Evolutionary conservation across 805 yeast species (phyloP), one percentile per base, ranked within the genome.

Genomic region (Teunomyces gatunensis): DNA sequence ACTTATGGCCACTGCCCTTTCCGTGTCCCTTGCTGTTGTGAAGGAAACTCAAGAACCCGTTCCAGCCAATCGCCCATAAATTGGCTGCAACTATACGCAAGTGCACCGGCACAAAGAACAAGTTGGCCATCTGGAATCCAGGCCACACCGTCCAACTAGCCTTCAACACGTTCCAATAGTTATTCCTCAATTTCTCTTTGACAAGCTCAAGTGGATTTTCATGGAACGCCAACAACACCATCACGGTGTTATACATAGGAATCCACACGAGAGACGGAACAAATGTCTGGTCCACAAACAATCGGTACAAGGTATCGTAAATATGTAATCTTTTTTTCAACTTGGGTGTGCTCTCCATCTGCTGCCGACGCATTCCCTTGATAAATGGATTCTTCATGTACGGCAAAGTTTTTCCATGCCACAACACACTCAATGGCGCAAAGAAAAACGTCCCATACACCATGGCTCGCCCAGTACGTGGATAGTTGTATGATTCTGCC

Each of bases 11-110:
- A 43, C 68, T 63, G 9, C 68, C 69, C 49, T 67, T 65, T 23
- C 71, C 74, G 44, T 68, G 75, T 7, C 71, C 68, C 50, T 60
- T 57, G 12, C 73, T 68, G 42, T 81, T 73, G 53, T 87, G 89
- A 47, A 69, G 63, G 46, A 60, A 68, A 54, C 75, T 71, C 59
- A 72, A 67, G 56, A 62, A 72, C 37, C 71, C 65, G 52, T 67
- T 71, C 77, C 77, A 72, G 23, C 73, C 72, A 18, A 70, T 60
- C 6, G 74, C 68, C 68, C 73, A 69, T 9, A 69, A 36, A 47
- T 72, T 72, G 18, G 73, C 52, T 18, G 67, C 59, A 12, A 71
- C 68, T 12, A 69, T 60, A 42, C 77, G 55, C 35, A 68, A 58
- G 47, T 71, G 74, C 10, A 70, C 62, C 1, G 77, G 77, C 23